Evolutionary conservation across 1,284 basidiomycete genomes (phyloP), one percentile per base, ranked within the genome.

Genomic region (Sporisorium sorghi): DNA sequence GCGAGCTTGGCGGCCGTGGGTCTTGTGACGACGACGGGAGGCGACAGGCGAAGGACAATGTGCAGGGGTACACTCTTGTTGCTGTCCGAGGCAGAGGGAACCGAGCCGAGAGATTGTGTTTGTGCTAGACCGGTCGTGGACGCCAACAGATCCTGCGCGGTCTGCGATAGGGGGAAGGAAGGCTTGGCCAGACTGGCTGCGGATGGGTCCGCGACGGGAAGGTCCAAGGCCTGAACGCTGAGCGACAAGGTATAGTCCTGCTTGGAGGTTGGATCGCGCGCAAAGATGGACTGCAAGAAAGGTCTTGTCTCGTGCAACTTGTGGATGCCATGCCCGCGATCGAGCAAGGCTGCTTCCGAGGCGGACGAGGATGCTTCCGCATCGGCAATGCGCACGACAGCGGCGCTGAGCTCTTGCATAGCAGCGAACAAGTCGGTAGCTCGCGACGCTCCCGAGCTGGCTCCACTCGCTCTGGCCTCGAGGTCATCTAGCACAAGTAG

Each of bases 1-100:
- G 68, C 73, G 26, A 75, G 61, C 50, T 64, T 75, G 28, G 68
- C 68, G 11, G 73, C 73, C 3, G 73, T 75, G 3, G 73, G 51
- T 7, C 73, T 57, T 6, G 60, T 61, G 42, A 75, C 73, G 17
- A 75, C 58, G 3, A 71, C 73, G 12, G 73, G 73, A 10, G 73
- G 68, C 6, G 64, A 63, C 2, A 75, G 32, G 6, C 54, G 59
- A 7, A 60, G 54, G 35, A 75, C 57, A 40, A 75, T 61, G 40
- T 67, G 63, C 37, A 75, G 32, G 2, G 73, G 68, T 8, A 71
- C 49, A 2, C 21, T 50, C 46, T 59, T 67, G 8, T 35, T 32
- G 2, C 23, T 49, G 24, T 62, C 59, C 3, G 28, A 28, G 1
- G 49, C 23, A 28, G 71, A 65, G 2, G 51, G 24, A 2, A 75